phyloP scores from a whole-genome alignment of 495 filamentous ascomycete genomes.

The Aspergillus sclerotioniger region DNA sequence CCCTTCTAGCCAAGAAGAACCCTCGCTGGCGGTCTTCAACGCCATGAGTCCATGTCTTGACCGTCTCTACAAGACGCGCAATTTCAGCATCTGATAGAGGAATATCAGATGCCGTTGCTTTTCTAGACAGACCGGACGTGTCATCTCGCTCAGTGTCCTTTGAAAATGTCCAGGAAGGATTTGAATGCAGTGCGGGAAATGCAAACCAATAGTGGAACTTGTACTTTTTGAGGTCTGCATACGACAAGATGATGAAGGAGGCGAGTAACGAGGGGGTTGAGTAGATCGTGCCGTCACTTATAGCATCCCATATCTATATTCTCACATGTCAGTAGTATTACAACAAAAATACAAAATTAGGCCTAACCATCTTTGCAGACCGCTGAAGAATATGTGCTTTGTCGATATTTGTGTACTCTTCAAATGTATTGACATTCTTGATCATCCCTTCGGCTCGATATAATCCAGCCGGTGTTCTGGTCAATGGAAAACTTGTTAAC shows the following conservation, averaged over 20 bases:
- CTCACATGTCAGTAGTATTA: background rate
- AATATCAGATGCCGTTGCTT: slow-evolving; percentile 27
- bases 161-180: slow-evolving; percentile 68
- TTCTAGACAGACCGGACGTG: background rate
- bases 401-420: slow-evolving; percentile 80
- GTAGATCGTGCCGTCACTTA: slow-evolving; percentile 92
- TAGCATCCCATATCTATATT: slow-evolving; percentile 88
- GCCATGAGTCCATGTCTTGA: slow-evolving; percentile 81
- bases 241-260: slow-evolving; percentile 86
- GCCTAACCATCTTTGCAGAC: slow-evolving; percentile 69
- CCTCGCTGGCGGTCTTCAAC: slow-evolving; percentile 81
- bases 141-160: slow-evolving; percentile 10
- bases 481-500: background rate
- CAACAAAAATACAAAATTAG: background rate
- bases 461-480: slow-evolving; percentile 67
- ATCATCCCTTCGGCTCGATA: slow-evolving; percentile 90
- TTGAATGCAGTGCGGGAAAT: slow-evolving; percentile 88
- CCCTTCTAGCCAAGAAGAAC: slow-evolving; percentile 86
- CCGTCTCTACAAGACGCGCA: slow-evolving; percentile 67
- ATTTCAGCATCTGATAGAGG: slow-evolving; percentile 64
- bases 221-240: slow-evolving; percentile 95
- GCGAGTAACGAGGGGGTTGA: slow-evolving; percentile 87
- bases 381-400: slow-evolving; percentile 69
- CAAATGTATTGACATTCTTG: slow-evolving; percentile 93
- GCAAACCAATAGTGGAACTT: slow-evolving; percentile 93